phyloP scores from a whole-genome alignment of 2,329 filamentous ascomycete genomes.

The Pseudocercospora fijiensis region DNA sequence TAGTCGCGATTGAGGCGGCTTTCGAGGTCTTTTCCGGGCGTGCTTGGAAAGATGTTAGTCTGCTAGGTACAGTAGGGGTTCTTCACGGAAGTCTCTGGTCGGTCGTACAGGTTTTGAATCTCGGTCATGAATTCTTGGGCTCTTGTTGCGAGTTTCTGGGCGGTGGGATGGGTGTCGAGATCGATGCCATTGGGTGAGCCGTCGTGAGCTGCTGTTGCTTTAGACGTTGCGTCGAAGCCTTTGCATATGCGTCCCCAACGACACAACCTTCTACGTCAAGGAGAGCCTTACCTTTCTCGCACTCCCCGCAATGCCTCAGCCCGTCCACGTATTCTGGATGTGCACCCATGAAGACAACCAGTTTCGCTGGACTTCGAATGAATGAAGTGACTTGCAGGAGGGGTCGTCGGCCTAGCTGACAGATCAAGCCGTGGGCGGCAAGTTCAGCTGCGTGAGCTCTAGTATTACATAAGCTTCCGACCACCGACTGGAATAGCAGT shows the following conservation, averaged over 20 bases:
- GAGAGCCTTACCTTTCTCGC: conserved; percentile 9
- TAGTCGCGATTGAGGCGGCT: conserved; percentile 38
- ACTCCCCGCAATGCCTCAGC: conserved; percentile 17
- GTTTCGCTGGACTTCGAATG: not conserved
- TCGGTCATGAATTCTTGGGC: conserved; percentile 30
- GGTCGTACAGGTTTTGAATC: conserved; percentile 27
- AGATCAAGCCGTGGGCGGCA: not conserved
- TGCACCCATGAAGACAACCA: not conserved
- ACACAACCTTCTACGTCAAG: not conserved
- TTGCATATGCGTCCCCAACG: not conserved
- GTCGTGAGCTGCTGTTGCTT: conserved; percentile 21
- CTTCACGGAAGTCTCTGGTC: too few relatives aligned
- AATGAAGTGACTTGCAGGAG: conserved; percentile 1
- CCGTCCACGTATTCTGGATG: conserved; percentile 21
- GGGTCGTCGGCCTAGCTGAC: conserved; percentile 3
- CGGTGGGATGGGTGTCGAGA: conserved; percentile 25
- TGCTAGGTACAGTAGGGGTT: too few relatives aligned
- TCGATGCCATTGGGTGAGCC: conserved; percentile 30
- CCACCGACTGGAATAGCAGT: not conserved
- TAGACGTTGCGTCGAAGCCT: conserved; percentile 19
- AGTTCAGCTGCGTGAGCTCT: not conserved
- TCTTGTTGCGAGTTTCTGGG: conserved; percentile 26
- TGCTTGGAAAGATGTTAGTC: conserved; percentile 27
- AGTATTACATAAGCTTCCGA: not conserved
- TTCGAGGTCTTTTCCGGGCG: conserved; percentile 41